Evolutionary conservation across 345 rosid species (phyloP).

Genomic region (Adansonia digitata): DNA sequence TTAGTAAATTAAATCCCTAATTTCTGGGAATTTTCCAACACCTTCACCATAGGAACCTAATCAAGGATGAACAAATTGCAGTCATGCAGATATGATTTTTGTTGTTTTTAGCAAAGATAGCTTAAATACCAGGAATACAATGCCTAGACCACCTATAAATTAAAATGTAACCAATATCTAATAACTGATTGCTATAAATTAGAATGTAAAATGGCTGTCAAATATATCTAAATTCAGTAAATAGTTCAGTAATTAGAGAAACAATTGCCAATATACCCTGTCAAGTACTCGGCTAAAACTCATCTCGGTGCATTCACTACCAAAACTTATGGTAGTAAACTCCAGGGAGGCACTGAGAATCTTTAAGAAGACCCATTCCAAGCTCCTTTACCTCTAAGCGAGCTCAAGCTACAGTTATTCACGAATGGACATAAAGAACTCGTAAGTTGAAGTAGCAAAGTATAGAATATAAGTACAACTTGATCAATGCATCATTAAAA

Average conservation of each 20-base stretch:
- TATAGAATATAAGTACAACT: not conserved
- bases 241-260: conserved; percentile 16
- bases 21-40: too few relatives aligned
- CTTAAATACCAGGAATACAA: not conserved
- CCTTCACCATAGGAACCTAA: too few relatives aligned
- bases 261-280: conserved; percentile 23
- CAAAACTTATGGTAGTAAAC: conserved; percentile 19
- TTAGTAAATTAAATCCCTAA: too few relatives aligned
- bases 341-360: not conserved
- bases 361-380: not conserved
- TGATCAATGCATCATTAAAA: not conserved
- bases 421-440: conserved; percentile 4
- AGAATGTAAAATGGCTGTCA: not conserved
- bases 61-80: not conserved
- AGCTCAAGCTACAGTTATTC: conserved; percentile 20
- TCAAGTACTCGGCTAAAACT: conserved; percentile 17
- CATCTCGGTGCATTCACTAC: not conserved
- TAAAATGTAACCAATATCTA: not conserved
- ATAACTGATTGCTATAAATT: not conserved
- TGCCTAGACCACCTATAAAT: too few relatives aligned
- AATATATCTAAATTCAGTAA: conserved; percentile 2
- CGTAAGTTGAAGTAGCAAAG: not conserved
- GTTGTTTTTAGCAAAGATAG: not conserved
- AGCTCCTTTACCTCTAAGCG: conserved; percentile 11
- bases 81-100: not conserved